Base-by-base conservation (phyloP, 1,284 basidiomycete species). In the Inonotus obliquus region DNA sequence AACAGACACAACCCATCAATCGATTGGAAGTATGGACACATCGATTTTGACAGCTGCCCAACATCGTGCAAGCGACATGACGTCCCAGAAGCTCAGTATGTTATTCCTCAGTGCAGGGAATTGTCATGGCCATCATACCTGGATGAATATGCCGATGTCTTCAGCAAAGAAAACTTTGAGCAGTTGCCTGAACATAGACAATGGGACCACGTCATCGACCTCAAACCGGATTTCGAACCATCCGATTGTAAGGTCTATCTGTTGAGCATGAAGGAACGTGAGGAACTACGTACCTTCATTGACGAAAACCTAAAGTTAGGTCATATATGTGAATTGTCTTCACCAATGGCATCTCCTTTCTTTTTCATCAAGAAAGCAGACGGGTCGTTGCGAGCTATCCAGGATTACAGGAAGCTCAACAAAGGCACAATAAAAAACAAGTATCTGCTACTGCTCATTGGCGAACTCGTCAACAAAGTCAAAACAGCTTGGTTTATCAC, bases 351-450 rank as follows among this genome's bases (percentile, higher is more conserved):
- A 10, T 44, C 41, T n/a, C 41, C 41, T 6, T 44, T 44, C 41
- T 44, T 44, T 2, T 44, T 44, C 19, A 44, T 44, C 2, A 44
- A 44, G 14, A 44, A 44, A 14, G 41, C 14, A 11, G 41, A 44
- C 2, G 14, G 7, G 1, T n/a, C 17, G 1, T 44, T 44, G 41
- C 1, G 41, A 2, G 41, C 19, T 3, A 44, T 44, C 7, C 41
- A 44, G 7, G 41, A 80, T 58, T 80, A 80, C 65, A 55, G 71
- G 0, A 64, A 64, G 11, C 64, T 79, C 14, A 80, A 80, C 63
- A 41, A 59, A 0, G 61, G 71, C 11, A 79, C 74, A 0, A 64
- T 72, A 2, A 78, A 78, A 63, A 73, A 77, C 59, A 63, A 62
- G 0, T 73, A 74, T 57, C 74, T 73, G 0, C 54, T 79, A 0